Base-by-base conservation (phyloP, 2,329 filamentous ascomycete genomes). In the Grosmannia clavigera region DNA sequence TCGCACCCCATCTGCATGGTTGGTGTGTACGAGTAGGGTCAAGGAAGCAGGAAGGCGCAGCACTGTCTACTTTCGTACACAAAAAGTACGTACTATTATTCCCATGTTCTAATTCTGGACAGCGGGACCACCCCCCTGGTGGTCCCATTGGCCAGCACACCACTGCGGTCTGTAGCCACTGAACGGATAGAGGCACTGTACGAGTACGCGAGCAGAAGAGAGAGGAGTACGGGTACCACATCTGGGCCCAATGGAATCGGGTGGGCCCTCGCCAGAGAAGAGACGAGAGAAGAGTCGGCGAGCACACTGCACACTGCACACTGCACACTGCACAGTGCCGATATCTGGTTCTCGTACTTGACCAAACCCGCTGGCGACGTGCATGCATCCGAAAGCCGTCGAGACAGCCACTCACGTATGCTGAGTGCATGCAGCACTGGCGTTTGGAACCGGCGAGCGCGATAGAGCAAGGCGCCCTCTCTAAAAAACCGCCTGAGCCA, bases 41-140 rank as follows among this genome's bases (percentile, higher is more conserved):
- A 22, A 22, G 22, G 22, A 22, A 22, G 22, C 31, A 55, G 53
- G 54, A 56, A 56, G 54, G 54, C 54, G 54, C 54, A 56, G 54
- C 54, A 56, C 12, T 22, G 22, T 25, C n/a, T 35, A 35, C 19
- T 35, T 46, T 56, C 25, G 25, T 40, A 56, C 54, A 43, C 35
- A 27, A 14, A 55, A 55, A 55, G 35, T 55, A 40, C 52, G 33
- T 53, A 33, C 29, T 53, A 19, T 33, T 16, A 25, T 29, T 25
- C 33, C 33, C 33, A 35, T 55, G 38, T 56, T 56, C 54, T 56
- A 56, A 56, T 56, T 56, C 54, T 43, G 54, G 54, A 56, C 38
- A 43, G 33, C 38, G 54, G 33, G 35, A 27, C 54, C 38, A 29
- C 22, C 16, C 35, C 38, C 22, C 31, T 25, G 53, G 11, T 19